Conservation (phyloP, 108 stramenopile genomes). For the Conticribra guillardii region DNA sequence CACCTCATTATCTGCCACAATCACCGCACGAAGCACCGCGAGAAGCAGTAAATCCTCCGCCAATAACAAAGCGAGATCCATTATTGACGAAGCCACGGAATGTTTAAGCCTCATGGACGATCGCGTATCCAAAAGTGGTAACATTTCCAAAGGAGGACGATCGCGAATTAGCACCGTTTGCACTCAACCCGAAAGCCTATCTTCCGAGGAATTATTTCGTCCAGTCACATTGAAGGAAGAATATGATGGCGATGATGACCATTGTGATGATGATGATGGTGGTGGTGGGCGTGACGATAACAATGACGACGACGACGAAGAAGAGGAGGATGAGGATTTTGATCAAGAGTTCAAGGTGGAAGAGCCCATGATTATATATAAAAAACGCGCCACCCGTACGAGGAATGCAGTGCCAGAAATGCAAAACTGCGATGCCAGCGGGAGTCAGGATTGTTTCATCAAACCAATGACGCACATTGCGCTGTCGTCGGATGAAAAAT, state of each 20-base stretch:
- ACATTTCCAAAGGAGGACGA: slow-evolving; percentile 4
- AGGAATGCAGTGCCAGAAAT: slow-evolving; percentile 11
- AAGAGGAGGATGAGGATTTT: neutral
- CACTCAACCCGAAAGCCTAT: neutral
- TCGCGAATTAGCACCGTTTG: slow-evolving; percentile 10
- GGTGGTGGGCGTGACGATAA: neutral
- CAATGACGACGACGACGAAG: slow-evolving; percentile 5
- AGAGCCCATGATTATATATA: slow-evolving; percentile 1
- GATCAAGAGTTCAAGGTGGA: neutral
- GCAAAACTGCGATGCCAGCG: neutral
- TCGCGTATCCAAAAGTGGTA: neutral
- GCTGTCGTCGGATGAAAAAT: slow-evolving; percentile 22
- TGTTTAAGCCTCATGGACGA: slow-evolving; percentile 2
- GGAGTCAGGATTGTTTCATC: neutral
- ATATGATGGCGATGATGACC: neutral
- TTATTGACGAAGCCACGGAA: slow-evolving; percentile 8
- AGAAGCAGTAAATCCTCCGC: neutral
- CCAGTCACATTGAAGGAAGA: neutral
- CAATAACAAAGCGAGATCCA: neutral
- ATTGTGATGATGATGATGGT: neutral
- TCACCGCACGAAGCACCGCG: slow-evolving; percentile 6
- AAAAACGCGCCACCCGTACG: slow-evolving; percentile 15
- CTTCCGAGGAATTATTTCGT: neutral
- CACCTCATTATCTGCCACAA: neutral
- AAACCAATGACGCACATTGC: slow-evolving; percentile 26